Evolutionary conservation across 2,329 filamentous ascomycete genomes (phyloP), one percentile per base, ranked within the genome.

Genomic region (Leptographium lundbergii): DNA sequence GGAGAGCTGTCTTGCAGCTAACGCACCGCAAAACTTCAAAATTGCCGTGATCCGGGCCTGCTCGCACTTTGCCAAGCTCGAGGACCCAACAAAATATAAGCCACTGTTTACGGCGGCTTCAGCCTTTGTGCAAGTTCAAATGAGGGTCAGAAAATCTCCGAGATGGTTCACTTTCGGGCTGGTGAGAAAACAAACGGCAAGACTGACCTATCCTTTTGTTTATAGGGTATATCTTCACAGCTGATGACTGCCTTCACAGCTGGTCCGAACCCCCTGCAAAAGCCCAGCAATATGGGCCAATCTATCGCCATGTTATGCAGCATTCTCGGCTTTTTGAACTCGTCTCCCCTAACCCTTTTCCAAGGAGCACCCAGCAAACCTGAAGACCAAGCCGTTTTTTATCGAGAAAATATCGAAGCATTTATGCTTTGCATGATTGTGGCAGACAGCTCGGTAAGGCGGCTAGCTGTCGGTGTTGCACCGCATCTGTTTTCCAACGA

Each of bases 11-110:
- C 75, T 86, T 54, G 74, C 78, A 42, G 69, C 77, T n/a, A 76
- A 74, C 58, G 74, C 84, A 1, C 82, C 84, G 10, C 71, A 76
- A 57, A 76, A 73, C 57, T 86, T 85, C 69, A 85, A 85, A 67
- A 75, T 85, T 53, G 81, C 84, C 10, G 75, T 82, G 29, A 76
- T 86, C 25, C 81, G 83, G 66, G 80, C 79, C 13, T 86, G 83
- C 64, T 78, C 79, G 45, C 81, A 85, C 66, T 84, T 86, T 69
- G 81, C 82, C 10, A 74, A 77, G 56, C 74, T 81, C 60, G 69
- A 73, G 5, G 73, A 79, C 62, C 68, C 76, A 13, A 68, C 74
- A 11, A 72, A 74, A 54, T 86, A 82, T 63, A 70, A 75, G 47
- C 74, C 74, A n/a, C 69, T 87, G 3, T 85, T 84, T 66, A 68